Evolutionary conservation across 2,329 filamentous ascomycete species (phyloP).

Genomic region (Aspergillus amoenus): DNA sequence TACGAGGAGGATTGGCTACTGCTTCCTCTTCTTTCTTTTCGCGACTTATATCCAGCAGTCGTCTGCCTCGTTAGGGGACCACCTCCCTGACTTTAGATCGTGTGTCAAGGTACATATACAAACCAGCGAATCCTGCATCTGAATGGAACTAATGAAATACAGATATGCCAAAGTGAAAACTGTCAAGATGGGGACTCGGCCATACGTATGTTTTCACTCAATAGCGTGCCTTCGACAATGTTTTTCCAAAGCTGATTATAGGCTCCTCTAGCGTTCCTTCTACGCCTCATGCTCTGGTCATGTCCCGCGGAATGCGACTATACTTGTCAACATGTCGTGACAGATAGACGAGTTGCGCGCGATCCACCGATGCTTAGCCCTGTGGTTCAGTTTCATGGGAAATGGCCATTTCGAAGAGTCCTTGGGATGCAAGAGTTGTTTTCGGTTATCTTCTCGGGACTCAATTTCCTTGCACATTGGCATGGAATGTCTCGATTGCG

Average conservation of each 20-base stretch:
- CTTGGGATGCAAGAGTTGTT: conserved; percentile 94
- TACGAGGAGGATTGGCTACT: conserved; percentile 20
- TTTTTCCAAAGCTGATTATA: conserved; percentile 9
- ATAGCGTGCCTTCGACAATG: conserved; percentile 10
- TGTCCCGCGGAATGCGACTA: conserved; percentile 97
- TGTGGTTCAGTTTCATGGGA: conserved; percentile 92
- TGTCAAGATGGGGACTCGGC: conserved; percentile 66
- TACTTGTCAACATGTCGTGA: conserved; percentile 92
- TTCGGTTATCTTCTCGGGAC: conserved; percentile 85
- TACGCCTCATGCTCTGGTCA: conserved; percentile 85
- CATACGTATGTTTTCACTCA: conserved; percentile 63
- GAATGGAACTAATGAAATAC: too few relatives aligned
- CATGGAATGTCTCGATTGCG: conserved; percentile 71
- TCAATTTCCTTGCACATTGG: conserved; percentile 86
- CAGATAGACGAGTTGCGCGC: conserved; percentile 65
- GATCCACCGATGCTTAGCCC: conserved; percentile 64
- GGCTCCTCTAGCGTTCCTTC: conserved; percentile 67
- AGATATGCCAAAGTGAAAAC: conserved; percentile 81
- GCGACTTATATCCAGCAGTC: conserved; percentile 38
- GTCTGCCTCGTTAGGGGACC: conserved; percentile 77
- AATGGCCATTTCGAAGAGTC: conserved; percentile 94
- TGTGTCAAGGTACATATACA: conserved; percentile 70
- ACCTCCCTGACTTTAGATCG: conserved; percentile 79
- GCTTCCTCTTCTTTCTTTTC: conserved; percentile 34
- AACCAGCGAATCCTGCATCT: conserved; percentile 19